A percentile compares a stretch with the other conserved stretches of the same genome.
Conservation (phyloP, 768 basidiomycete species). For the Podaxis sp. region DNA sequence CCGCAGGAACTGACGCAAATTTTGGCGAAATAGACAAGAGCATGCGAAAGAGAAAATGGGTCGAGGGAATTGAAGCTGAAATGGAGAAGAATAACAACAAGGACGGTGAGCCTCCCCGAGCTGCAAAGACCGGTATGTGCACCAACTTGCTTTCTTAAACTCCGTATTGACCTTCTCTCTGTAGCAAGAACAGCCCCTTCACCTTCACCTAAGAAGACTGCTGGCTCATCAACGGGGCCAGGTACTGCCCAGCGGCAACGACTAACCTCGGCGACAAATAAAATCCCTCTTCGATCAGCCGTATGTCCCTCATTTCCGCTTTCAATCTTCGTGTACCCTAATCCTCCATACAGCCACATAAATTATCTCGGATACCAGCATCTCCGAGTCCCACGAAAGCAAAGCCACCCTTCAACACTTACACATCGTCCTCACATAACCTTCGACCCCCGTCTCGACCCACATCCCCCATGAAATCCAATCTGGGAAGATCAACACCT, state of each 20-base stretch:
- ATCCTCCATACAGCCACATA: constrained; percentile 26
- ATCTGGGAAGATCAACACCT: constrained; percentile 28
- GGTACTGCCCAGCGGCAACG: constrained; percentile 51
- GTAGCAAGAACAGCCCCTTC: constrained; percentile 37
- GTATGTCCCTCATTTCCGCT: constrained; percentile 24
- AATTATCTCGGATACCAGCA: constrained; percentile 31
- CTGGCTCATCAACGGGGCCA: constrained; percentile 48
- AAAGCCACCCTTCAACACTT: constrained; percentile 41
- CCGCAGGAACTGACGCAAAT: constrained; percentile 46
- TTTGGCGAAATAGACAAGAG: constrained; percentile 61
- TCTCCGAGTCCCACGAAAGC: constrained; percentile 47
- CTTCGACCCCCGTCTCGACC: constrained; percentile 38
- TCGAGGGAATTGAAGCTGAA: constrained; percentile 57
- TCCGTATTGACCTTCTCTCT: neutral
- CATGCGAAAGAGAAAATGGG: constrained; percentile 77
- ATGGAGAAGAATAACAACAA: constrained; percentile 30
- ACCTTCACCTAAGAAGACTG: constrained; percentile 58
- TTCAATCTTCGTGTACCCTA: neutral
- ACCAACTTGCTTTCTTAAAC: neutral
- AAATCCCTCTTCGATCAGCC: constrained; percentile 36
- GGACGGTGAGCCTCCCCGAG: constrained; percentile 40
- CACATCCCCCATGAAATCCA: constrained; percentile 51
- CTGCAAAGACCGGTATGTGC: constrained; percentile 57
- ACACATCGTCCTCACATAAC: constrained; percentile 27
- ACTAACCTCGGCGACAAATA: constrained; percentile 34